These are phyloP conservation scores for Fremontodendron californicum DNA, from an alignment of 345 rosid genomes.

Conservation along the genomic window DNA sequence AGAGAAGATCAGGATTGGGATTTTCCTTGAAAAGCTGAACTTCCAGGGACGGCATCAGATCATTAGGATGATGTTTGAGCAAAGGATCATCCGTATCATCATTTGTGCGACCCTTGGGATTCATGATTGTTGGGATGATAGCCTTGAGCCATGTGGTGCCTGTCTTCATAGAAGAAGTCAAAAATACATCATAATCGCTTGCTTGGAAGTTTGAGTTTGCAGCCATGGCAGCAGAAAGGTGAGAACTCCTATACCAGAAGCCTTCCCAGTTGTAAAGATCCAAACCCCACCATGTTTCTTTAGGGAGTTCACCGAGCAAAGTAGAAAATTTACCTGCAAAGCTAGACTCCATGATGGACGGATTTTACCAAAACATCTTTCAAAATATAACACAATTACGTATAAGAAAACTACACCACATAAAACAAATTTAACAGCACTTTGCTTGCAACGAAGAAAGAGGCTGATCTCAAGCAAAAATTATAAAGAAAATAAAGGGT, in stretches of 20 bases:
- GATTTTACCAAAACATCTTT: not conserved
- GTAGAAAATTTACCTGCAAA: not conserved
- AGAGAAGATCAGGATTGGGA: not conserved
- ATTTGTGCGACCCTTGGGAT: not conserved
- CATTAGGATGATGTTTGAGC: not conserved
- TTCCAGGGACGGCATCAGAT: not conserved
- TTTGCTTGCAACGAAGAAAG: not conserved
- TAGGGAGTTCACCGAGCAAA: not conserved
- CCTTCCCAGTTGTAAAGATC: not conserved
- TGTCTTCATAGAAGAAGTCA: not conserved
- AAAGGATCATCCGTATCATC: not conserved
- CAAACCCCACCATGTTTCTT: not conserved
- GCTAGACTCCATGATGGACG: not conserved
- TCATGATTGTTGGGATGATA: slow-evolving; percentile 1
- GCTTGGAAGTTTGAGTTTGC: not conserved
- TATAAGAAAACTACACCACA: not conserved
- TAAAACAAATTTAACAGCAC: not conserved
- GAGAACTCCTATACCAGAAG: not conserved
- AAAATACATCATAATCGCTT: not conserved
- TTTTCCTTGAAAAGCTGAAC: not conserved
- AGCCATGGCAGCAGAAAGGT: not conserved
- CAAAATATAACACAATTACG: not conserved
- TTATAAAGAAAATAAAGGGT: not conserved
- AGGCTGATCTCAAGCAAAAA: not conserved
- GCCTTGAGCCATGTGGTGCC: slow-evolving; percentile 6